Evolutionary conservation across 768 basidiomycete genomes (phyloP), one percentile per base, ranked within the genome.

Genomic region (Favolaschia claudopus): DNA sequence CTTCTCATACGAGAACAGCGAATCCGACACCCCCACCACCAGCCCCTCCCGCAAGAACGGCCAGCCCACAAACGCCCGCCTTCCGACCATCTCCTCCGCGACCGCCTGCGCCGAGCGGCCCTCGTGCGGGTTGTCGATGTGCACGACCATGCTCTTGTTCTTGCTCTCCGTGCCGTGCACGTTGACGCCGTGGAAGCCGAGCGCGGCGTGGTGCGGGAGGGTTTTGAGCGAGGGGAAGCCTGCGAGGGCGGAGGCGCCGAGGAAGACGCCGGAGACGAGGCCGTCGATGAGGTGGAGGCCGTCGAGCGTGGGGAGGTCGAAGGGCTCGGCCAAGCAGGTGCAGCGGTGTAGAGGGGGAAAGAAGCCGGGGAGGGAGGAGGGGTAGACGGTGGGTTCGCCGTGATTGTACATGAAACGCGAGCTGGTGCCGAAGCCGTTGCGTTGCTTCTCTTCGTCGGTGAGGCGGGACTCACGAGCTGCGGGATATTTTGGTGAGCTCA

Each of bases 201-300:
- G 79, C 22, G 79, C 76, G 12, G 90, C 87, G 0, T 84, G 86
- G 68, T 94, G 84, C 0, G 92, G 92, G 8, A 99, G 81, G 0
- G 96, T 97, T 60, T 96, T 85, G 28, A 99, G 82, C 1, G 97
- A 96, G 0, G 97, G 96, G 84, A 99, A 99, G 10, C 97, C 97
- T 1, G 97, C 95, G 7, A 99, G 81, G 7, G 95, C 93, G 32
- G 88, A 82, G 6, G 85, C 83, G 46, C 96, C 96, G 10, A 96
- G 87, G 53, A 86, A 85, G 10, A 95, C 96, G 17, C 96, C 96
- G 25, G 95, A 89, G 58, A 92, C 86, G 1, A 99, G 84, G 5
- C 96, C 96, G 37, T 90, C 84, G 33, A 96, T 82, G 37, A 97
- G 84, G 65, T 94, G 89, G 15, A 97, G 82, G 2, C 94, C 96